Percentiles rank a stretch among this genome's conserved stretches.
Conservation (phyloP, 1,284 basidiomycete genomes). For the Ustilago bromivora region DNA sequence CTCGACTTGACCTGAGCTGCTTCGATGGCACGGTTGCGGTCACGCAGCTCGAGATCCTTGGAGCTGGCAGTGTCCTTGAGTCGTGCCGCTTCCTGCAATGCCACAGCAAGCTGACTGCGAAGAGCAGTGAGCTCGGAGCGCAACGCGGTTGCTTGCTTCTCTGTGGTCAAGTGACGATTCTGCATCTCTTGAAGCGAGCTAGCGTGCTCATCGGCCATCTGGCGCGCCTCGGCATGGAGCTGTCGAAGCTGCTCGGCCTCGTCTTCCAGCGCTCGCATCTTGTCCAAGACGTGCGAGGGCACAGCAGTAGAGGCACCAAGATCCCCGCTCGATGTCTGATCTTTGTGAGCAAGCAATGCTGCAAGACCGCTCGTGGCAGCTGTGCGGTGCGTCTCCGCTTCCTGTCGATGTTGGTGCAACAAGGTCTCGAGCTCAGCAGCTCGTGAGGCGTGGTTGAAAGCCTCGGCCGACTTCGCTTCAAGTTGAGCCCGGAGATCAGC, state of each 20-base stretch:
- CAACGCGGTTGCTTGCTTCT: slow-evolving; percentile 78
- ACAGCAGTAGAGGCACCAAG: slow-evolving; percentile 22
- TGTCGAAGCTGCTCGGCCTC: slow-evolving; percentile 63
- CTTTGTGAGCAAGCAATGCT: slow-evolving; percentile 59
- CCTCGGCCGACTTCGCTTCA: slow-evolving; percentile 72
- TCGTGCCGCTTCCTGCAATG: slow-evolving; percentile 79
- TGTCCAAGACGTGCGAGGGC: slow-evolving; percentile 58
- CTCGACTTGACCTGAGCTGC: slow-evolving; percentile 82
- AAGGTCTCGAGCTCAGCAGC: slow-evolving; percentile 80
- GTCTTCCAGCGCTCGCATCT: slow-evolving; percentile 63
- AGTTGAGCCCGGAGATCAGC: slow-evolving; percentile 81
- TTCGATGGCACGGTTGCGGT: slow-evolving; percentile 78
- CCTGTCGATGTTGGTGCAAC: slow-evolving; percentile 74
- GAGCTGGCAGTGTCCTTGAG: slow-evolving; percentile 72
- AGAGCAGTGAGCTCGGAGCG: slow-evolving; percentile 83
- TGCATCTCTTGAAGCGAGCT: slow-evolving; percentile 77
- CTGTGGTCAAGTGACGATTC: slow-evolving; percentile 76
- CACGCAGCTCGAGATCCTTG: slow-evolving; percentile 77
- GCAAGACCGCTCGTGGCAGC: slow-evolving; percentile 63
- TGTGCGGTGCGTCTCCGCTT: slow-evolving; percentile 63
- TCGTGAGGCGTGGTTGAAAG: slow-evolving; percentile 75
- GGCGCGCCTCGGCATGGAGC: slow-evolving; percentile 61
- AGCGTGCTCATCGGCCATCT: slow-evolving; percentile 69
- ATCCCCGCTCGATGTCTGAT: slow-evolving; percentile 46
- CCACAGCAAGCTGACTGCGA: slow-evolving; percentile 80